Percentiles rank a stretch among this genome's conserved stretches.
These are phyloP conservation scores for Friedmanniomyces simplex DNA, from an alignment of 495 filamentous ascomycete species.

Conservation along the genomic window DNA sequence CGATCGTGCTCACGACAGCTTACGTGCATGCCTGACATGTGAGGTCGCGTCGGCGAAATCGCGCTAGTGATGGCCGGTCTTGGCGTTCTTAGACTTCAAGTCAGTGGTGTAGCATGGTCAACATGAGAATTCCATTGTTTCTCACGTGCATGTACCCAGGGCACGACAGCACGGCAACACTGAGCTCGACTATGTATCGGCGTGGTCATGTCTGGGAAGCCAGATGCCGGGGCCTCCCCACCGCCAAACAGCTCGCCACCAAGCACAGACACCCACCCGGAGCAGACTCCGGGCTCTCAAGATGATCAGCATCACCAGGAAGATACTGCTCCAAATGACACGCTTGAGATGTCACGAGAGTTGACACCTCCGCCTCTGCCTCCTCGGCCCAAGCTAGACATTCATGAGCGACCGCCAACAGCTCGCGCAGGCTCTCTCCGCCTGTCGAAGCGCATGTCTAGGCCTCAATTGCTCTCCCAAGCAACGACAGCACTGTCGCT, in stretches of 20 bases:
- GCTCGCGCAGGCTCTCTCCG: conserved; percentile 14
- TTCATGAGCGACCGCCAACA: conserved; percentile 32
- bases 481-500: conserved; percentile 76
- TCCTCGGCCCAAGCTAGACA: conserved; percentile 46
- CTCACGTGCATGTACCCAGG: too few species aligned
- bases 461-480: conserved; percentile 51
- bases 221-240: not conserved
- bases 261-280: not conserved
- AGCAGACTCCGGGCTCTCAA: not conserved
- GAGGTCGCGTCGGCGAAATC: too few species aligned
- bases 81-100: too few species aligned
- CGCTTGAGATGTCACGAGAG: conserved; percentile 13
- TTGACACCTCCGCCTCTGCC: conserved; percentile 51
- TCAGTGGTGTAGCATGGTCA: too few species aligned
- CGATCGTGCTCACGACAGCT: too few species aligned
- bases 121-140: too few species aligned
- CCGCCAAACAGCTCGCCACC: not conserved
- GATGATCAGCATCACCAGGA: not conserved
- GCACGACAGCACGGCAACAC: too few species aligned
- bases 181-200: not conserved
- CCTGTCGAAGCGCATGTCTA: conserved; percentile 13
- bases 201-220: not conserved
- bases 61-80: too few species aligned
- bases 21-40: too few species aligned
- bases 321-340: not conserved